Conservation (phyloP, 805 yeast genomes). For the Ogataea polymorpha region DNA sequence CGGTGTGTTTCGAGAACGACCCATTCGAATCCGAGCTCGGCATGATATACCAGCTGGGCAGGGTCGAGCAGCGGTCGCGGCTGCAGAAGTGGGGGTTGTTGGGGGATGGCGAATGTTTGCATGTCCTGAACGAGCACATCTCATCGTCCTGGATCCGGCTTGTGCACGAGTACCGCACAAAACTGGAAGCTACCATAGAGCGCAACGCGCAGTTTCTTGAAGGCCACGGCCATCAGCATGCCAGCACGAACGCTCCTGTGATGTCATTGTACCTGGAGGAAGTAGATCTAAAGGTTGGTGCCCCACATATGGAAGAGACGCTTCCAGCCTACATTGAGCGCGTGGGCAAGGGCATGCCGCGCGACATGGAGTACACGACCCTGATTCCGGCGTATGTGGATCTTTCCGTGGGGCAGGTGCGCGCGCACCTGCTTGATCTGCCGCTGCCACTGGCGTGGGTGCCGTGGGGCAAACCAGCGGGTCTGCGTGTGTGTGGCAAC, state of each 20-base stretch:
- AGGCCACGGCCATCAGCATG: conserved; percentile 33
- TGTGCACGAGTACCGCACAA: conserved; percentile 45
- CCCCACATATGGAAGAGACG: conserved; percentile 34
- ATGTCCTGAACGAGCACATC: conserved; percentile 30
- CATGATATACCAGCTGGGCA: conserved; percentile 54
- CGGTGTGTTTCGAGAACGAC: conserved; percentile 57
- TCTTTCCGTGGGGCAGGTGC: conserved; percentile 54
- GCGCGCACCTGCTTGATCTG: conserved; percentile 77
- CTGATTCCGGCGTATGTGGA: conserved; percentile 62
- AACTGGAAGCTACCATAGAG: conserved; percentile 38
- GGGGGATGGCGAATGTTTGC: conserved; percentile 9
- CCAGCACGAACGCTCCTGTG: not conserved
- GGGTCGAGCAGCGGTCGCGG: conserved; percentile 53
- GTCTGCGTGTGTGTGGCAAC: conserved; percentile 51
- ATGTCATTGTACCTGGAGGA: conserved; percentile 5
- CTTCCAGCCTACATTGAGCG: conserved; percentile 54
- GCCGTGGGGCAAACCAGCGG: conserved; percentile 39
- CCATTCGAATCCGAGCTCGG: conserved; percentile 63
- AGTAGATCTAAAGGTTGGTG: not conserved
- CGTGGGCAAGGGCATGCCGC: conserved; percentile 82
- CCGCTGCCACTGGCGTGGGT: conserved; percentile 80
- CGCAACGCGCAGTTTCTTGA: conserved; percentile 40
- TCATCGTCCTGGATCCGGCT: conserved; percentile 66
- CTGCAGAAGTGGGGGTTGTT: conserved; percentile 33
- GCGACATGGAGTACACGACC: conserved; percentile 62